Conservation (phyloP, 345 rosid genomes). For the Capsella bursapastoris region DNA sequence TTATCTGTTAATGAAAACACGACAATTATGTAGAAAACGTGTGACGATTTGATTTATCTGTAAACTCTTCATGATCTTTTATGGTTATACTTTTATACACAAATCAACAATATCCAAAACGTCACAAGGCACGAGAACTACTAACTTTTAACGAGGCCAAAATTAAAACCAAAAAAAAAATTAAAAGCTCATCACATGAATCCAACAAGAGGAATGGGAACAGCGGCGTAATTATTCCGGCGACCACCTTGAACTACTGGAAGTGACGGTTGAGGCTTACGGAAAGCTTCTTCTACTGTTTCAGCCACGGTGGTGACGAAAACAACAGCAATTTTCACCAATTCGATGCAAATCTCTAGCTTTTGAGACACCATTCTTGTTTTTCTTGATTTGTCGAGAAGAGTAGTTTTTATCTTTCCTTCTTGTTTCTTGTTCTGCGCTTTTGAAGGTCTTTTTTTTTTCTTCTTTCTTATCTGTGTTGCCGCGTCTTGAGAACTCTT, state of each 20-base stretch:
- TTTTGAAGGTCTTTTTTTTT: constrained; percentile 25
- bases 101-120: constrained; percentile 36
- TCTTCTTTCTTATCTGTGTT: constrained; percentile 10
- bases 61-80: constrained; percentile 36
- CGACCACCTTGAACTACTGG: constrained; percentile 26
- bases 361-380: constrained; percentile 54
- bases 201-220: constrained; percentile 54
- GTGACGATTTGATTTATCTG: constrained; percentile 28
- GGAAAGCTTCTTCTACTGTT: constrained; percentile 47
- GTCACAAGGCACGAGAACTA: constrained; percentile 23
- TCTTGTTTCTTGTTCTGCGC: constrained; percentile 25
- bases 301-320: constrained; percentile 57
- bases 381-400: constrained; percentile 15
- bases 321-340: constrained; percentile 51
- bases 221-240: constrained; percentile 30
- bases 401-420: background rate
- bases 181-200: constrained; percentile 50
- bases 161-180: background rate
- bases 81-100: constrained; percentile 30
- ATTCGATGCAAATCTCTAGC: constrained; percentile 53
- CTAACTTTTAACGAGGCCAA: constrained; percentile 39
- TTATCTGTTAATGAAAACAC: background rate
- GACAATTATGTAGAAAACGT: background rate
- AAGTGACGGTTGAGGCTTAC: constrained; percentile 23
- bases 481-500: constrained; percentile 30